Percentiles rank a stretch among this genome's conserved stretches.
Evolutionary conservation across 805 yeast species (phyloP).

Genomic region (Metschnikowia bowlesiae): DNA sequence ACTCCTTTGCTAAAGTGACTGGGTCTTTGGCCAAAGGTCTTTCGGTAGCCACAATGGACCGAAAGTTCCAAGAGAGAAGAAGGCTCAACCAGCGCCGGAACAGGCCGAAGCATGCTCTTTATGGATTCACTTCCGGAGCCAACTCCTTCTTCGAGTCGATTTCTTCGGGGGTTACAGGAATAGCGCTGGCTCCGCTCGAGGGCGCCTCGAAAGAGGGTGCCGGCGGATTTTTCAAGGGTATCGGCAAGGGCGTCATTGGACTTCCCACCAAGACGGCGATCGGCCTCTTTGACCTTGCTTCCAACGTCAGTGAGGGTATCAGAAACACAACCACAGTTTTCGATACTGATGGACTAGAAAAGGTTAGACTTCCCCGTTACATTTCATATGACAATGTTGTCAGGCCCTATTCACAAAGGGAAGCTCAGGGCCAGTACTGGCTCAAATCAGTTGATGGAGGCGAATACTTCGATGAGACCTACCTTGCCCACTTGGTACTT

Average conservation of each 20-base stretch:
- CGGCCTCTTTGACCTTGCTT: constrained; percentile 89
- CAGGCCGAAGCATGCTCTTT: constrained; percentile 77
- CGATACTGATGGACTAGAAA: constrained; percentile 71
- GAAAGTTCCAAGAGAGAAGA: constrained; percentile 76
- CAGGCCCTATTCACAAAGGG: constrained; percentile 71
- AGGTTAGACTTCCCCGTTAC: constrained; percentile 78
- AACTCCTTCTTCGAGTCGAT: constrained; percentile 82
- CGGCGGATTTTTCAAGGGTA: constrained; percentile 85
- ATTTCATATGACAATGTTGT: constrained; percentile 68
- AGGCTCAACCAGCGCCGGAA: constrained; percentile 71
- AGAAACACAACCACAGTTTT: constrained; percentile 87
- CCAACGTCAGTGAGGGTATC: constrained; percentile 90
- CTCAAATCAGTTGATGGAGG: constrained; percentile 83
- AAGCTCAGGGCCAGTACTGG: constrained; percentile 94
- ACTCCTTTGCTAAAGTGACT: constrained; percentile 86
- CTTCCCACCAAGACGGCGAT: constrained; percentile 95
- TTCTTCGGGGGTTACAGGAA: constrained; percentile 82
- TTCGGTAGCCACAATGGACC: constrained; percentile 85
- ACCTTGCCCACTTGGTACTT: constrained; percentile 79
- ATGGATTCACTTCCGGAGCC: constrained; percentile 83
- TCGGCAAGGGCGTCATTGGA: constrained; percentile 94
- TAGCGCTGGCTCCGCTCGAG: constrained; percentile 85
- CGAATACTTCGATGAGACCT: constrained; percentile 60
- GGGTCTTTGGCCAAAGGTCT: constrained; percentile 94
- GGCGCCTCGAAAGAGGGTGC: constrained; percentile 91